Evolutionary conservation across 192 early-diverging fungal genomes (phyloP).

Genomic region (Glomus cerebriforme): DNA sequence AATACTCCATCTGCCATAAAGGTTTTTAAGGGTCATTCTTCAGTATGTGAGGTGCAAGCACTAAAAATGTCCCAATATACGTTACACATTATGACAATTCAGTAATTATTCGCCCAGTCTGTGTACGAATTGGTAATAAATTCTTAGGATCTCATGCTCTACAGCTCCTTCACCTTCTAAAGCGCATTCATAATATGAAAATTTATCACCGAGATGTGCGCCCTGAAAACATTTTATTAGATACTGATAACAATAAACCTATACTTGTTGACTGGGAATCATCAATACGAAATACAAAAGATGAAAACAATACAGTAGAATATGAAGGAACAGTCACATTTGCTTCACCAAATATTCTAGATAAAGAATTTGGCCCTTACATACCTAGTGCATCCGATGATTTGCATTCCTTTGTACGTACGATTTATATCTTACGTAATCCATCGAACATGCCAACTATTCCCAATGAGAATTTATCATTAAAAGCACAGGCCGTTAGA

Average conservation of each 20-base stretch:
- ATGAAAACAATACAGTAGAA: too few relatives aligned
- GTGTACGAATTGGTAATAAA: neutral
- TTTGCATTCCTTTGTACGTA: conserved; percentile 13
- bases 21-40: neutral
- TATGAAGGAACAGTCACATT: conserved; percentile 19
- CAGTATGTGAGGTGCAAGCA: neutral
- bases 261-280: conserved; percentile 24
- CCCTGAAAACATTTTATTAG: conserved; percentile 10
- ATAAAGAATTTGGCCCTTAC: neutral
- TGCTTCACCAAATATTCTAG: conserved; percentile 5
- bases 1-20: conserved; percentile 18
- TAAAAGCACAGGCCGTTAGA: neutral
- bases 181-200: neutral
- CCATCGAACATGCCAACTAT: conserved; percentile 9
- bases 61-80: neutral
- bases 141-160: neutral
- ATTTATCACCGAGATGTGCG: conserved; percentile 11
- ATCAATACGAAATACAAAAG: neutral
- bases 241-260: neutral
- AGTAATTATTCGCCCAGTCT: conserved; percentile 11
- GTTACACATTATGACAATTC: neutral
- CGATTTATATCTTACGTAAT: conserved; percentile 10
- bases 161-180: conserved; percentile 1
- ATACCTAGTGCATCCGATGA: neutral
- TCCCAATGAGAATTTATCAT: neutral